Evolutionary conservation across 1,284 basidiomycete species (phyloP), one percentile per base, ranked within the genome.

Genomic region (Schizophyllum commune): DNA sequence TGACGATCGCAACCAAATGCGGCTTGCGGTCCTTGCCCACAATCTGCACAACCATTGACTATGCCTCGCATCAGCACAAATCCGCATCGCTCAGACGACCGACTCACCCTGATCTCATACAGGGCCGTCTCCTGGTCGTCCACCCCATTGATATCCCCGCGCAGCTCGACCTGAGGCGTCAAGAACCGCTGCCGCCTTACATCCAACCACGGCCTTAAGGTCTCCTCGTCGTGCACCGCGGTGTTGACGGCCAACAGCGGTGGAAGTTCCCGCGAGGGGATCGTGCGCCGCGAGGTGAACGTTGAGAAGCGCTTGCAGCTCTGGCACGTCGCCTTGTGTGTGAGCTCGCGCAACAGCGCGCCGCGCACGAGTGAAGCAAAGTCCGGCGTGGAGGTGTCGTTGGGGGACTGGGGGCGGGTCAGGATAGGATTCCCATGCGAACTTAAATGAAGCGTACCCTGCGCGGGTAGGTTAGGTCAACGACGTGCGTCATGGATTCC

Each of bases 211-310:
- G 85, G 79, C 56, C 81, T 83, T 47, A 90, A 73, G 57, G 84
- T 84, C 27, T 97, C 95, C 0, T 92, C 84, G 21, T 84, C 88
- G 61, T 88, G 83, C 3, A 93, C 88, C 39, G 85, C 86, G 0
- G 94, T 89, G 71, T 98, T 98, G 65, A 99, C 76, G 0, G 91
- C 89, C 7, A 99, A 76, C n/a, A 98, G 80, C 0, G 91, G 87
- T 0, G 96, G 96, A 2, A 98, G 75, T 61, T 86, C 82, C n/a
- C 72, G 72, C 5, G 81, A 80, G 0, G 86, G 76, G 33, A 96
- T 84, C 0, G 86, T 83, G 5, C 95, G 85, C 54, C 82, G 82
- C 20, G 88, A 88, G 51, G 86, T 82, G 65, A 96, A 88, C 8
- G 81, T 86, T 4, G 89, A 76, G 67, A 89, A 86, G 56, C 86